Evolutionary conservation across 306 rosid genomes (phyloP), one percentile per base, ranked within the genome.

Genomic region (Castanea crenata): DNA sequence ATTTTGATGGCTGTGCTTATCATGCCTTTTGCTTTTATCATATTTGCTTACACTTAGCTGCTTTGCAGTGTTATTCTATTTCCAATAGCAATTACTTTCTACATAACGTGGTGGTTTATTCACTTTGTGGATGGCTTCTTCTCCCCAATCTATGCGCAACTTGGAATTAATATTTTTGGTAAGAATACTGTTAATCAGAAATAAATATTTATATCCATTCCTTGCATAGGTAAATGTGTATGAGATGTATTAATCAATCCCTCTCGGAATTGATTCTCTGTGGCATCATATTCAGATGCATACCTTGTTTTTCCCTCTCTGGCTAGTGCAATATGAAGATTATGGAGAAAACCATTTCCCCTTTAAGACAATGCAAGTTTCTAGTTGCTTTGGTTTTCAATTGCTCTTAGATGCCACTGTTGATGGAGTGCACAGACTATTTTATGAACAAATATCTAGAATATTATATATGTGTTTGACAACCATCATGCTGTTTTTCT

Each of bases 21-120:
- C 25, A n/a, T 74, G 27, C 68, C 13, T 25, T 44, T 51, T n/a
- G 46, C 59, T 29, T 35, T 78, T 56, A 21, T 74, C 25, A 52
- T 80, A 52, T 71, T 35, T 46, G 18, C 88, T 82, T 5, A 82
- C 82, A 49, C 23, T 54, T 74, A 21, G 56, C 80, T 87, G 14
- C 86, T 87, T 85, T 90, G 93, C 94, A 93, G 98, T 68, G 98
- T 93, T 80, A 93, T 93, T 83, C 78, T 93, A 63, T 87, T 93
- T 81, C 98, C 98, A 57, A 90, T 93, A 68, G 98, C 98, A 21
- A 88, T 93, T 84, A 93, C 98, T 73, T 93, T 93, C 90, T 93
- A 93, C 69, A 87, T 93, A 76, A 93, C 98, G 25, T 93, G 94
- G 94, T 93, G 98, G 98, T 93, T 93, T 82, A 91, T 93, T 87